Percentiles rank a stretch among this genome's conserved stretches.
Conservation (phyloP, 1,139 yeast genomes). For the Protomyces inouyei region DNA sequence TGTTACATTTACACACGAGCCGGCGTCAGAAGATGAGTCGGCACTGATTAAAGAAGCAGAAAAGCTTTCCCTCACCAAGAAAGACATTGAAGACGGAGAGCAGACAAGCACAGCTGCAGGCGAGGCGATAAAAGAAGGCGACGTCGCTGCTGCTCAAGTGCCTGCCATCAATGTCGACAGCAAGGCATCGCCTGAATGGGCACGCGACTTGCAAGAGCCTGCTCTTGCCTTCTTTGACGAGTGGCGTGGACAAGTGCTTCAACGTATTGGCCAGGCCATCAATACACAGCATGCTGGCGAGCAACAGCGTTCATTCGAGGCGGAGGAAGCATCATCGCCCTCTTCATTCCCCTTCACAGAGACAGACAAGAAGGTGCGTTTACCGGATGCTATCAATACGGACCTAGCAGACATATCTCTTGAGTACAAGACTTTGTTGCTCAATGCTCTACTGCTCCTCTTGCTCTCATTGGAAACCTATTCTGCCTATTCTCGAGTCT, state of each 20-base stretch:
- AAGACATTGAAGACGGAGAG: neutral
- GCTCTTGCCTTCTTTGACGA: slow-evolving; percentile 12
- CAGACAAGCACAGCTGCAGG: neutral
- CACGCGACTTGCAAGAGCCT: slow-evolving; percentile 9
- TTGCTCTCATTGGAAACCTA: slow-evolving; percentile 26
- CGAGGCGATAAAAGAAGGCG: neutral
- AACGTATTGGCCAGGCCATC: slow-evolving; percentile 24
- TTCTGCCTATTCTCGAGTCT: slow-evolving; percentile 18
- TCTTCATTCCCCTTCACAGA: slow-evolving; percentile 13
- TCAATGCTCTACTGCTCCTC: slow-evolving; percentile 25
- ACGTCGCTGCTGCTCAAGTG: neutral
- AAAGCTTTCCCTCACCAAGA: neutral
- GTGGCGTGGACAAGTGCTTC: slow-evolving; percentile 19
- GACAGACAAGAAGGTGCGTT: slow-evolving; percentile 2
- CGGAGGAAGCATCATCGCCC: neutral
- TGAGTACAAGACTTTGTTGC: slow-evolving; percentile 13
- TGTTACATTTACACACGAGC: slow-evolving; percentile 2
- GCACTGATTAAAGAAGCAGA: slow-evolving; percentile 1
- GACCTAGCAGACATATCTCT: slow-evolving; percentile 4
- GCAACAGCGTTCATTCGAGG: neutral
- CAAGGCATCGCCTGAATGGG: neutral
- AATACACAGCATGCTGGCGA: neutral
- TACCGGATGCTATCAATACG: slow-evolving; percentile 5
- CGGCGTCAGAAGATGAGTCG: slow-evolving; percentile 13
- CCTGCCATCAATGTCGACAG: neutral